phyloP scores from a whole-genome alignment of 495 filamentous ascomycete species.

The Penicillium manginii region DNA sequence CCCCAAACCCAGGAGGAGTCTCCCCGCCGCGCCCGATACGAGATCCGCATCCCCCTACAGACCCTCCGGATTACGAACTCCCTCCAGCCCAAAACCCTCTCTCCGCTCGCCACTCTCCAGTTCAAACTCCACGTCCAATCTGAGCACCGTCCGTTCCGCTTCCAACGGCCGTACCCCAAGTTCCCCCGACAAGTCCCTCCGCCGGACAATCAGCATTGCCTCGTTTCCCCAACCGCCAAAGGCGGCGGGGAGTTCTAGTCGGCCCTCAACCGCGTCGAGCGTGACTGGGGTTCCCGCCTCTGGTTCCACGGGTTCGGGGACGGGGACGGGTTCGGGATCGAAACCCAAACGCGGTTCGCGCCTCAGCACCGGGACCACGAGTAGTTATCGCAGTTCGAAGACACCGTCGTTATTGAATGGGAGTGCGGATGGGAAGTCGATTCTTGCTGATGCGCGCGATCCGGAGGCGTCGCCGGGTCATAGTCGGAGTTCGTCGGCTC shows the following conservation, averaged over 20 bases:
- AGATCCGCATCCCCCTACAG: slow-evolving; percentile 45
- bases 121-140: slow-evolving; percentile 43
- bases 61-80: slow-evolving; percentile 62
- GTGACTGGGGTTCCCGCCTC: slow-evolving; percentile 32
- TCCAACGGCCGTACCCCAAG: slow-evolving; percentile 36
- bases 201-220: slow-evolving; percentile 87
- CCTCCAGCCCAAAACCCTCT: slow-evolving; percentile 61
- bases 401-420: slow-evolving; percentile 79
- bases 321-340: slow-evolving; percentile 12
- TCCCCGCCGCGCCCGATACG: slow-evolving; percentile 48
- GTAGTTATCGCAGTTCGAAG: slow-evolving; percentile 55
- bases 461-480: slow-evolving; percentile 83
- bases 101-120: slow-evolving; percentile 53
- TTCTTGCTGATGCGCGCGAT: slow-evolving; percentile 61
- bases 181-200: slow-evolving; percentile 66
- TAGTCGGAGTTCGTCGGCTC: slow-evolving; percentile 85
- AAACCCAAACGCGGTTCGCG: slow-evolving; percentile 43
- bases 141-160: slow-evolving; percentile 44
- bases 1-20: slow-evolving; percentile 70
- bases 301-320: slow-evolving; percentile 21
- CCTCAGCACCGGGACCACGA: slow-evolving; percentile 44
- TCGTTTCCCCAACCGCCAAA: slow-evolving; percentile 90
- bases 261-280: slow-evolving; percentile 48
- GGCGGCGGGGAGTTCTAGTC: slow-evolving; percentile 46
- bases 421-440: slow-evolving; percentile 73